These are phyloP conservation scores for Colletotrichum orbiculare DNA, from an alignment of 2,329 filamentous ascomycete genomes.

Conservation along the genomic window DNA sequence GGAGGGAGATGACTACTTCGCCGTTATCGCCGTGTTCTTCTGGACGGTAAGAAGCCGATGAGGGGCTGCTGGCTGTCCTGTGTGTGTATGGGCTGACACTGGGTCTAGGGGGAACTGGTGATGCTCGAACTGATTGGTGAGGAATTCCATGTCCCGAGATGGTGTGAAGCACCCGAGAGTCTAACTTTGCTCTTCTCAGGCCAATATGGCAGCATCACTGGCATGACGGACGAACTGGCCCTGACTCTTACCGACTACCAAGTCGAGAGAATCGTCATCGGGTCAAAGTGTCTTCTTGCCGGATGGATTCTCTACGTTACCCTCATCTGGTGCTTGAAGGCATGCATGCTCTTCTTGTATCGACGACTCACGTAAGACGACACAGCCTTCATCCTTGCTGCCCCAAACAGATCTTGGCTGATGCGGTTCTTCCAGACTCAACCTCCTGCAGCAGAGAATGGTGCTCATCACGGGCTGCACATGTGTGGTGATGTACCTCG, in stretches of 20 bases:
- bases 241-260: constrained; percentile 30
- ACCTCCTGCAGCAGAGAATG: constrained; percentile 38
- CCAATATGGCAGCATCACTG: constrained; percentile 40
- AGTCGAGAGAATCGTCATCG: constrained; percentile 37
- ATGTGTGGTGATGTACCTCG: constrained; percentile 36
- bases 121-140: constrained; percentile 30
- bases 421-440: constrained; percentile 30
- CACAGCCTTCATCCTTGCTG: no score
- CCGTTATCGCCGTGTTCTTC: constrained; percentile 48
- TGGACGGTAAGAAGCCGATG: constrained; percentile 46
- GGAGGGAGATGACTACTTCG: constrained; percentile 57
- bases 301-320: constrained; percentile 55
- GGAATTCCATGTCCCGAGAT: not conserved
- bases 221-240: constrained; percentile 39
- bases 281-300: constrained; percentile 44
- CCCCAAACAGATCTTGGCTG: not conserved
- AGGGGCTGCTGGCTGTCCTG: not conserved
- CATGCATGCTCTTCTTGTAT: constrained; percentile 55
- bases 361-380: constrained; percentile 25
- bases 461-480: constrained; percentile 37
- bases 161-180: not conserved
- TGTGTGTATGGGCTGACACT: constrained; percentile 2
- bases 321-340: constrained; percentile 56
- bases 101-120: constrained; percentile 8
- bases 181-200: constrained; percentile 39